Conservation (phyloP, 768 basidiomycete species). For the Podaxis carcinomalis region DNA sequence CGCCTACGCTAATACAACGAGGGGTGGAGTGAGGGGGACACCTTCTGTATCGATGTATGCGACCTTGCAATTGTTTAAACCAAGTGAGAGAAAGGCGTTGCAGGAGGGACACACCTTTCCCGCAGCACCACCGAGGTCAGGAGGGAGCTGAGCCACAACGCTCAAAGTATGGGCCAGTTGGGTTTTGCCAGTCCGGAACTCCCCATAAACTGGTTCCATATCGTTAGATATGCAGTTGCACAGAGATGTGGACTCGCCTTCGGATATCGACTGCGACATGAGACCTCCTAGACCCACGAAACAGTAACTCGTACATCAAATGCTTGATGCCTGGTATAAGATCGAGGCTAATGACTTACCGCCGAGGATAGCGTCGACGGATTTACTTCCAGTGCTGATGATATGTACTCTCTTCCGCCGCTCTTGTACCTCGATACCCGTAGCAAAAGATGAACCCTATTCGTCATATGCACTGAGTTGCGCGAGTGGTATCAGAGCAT, state of each 20-base stretch:
- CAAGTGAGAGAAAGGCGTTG: background rate
- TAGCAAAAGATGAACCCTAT: conserved; percentile 88
- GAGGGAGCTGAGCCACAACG: conserved; percentile 83
- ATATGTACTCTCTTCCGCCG: conserved; percentile 71
- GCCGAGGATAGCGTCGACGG: conserved; percentile 84
- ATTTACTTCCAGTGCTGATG: conserved; percentile 94
- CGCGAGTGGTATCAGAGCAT: background rate
- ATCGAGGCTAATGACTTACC: conserved; percentile 38
- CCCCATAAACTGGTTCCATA: conserved; percentile 72
- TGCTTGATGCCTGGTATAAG: background rate
- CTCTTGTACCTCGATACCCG: conserved; percentile 88
- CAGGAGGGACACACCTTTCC: conserved; percentile 58
- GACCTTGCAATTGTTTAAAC: conserved; percentile 42
- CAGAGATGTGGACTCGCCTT: conserved; percentile 44
- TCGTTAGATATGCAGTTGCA: background rate
- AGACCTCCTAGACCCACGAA: conserved; percentile 58
- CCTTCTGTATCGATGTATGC: conserved; percentile 92
- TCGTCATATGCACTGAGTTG: background rate
- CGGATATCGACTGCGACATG: conserved; percentile 90
- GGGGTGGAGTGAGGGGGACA: conserved; percentile 13
- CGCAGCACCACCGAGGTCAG: conserved; percentile 85
- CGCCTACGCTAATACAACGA: background rate
- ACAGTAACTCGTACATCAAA: background rate
- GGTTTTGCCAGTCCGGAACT: conserved; percentile 94
- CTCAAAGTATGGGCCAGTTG: conserved; percentile 96